These are phyloP conservation scores for Eustoma russellianum DNA, from an alignment of 257 asterid species.

Conservation along the genomic window DNA sequence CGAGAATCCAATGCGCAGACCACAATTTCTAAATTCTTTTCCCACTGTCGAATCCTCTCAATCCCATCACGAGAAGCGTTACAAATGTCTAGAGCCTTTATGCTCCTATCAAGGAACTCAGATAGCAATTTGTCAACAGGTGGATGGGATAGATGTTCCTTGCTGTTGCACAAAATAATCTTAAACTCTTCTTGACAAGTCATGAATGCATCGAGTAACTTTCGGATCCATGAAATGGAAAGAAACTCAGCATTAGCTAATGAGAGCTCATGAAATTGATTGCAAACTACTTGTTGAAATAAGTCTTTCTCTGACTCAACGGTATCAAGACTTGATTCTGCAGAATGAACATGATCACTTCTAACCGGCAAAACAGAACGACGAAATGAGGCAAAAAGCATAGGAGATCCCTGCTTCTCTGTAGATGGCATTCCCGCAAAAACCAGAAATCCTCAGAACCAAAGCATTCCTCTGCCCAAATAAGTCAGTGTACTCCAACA, in stretches of 20 bases:
- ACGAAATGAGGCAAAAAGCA: slow-evolving; percentile 77
- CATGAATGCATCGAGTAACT: slow-evolving; percentile 51
- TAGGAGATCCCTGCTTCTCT: slow-evolving; percentile 40
- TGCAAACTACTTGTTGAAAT: slow-evolving; percentile 47
- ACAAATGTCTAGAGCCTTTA: slow-evolving; percentile 82
- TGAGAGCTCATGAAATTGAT: slow-evolving; percentile 51
- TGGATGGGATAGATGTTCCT: slow-evolving; percentile 35
- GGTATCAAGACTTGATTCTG: slow-evolving; percentile 35
- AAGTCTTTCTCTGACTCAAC: slow-evolving; percentile 30
- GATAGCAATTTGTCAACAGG: slow-evolving; percentile 46
- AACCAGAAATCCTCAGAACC: slow-evolving; percentile 16
- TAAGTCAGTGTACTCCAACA: neutral
- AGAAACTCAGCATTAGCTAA: slow-evolving; percentile 50
- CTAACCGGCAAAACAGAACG: slow-evolving; percentile 55
- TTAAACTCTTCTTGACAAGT: slow-evolving; percentile 59
- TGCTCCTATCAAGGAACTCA: slow-evolving; percentile 63
- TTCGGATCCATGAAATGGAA: slow-evolving; percentile 68
- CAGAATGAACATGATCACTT: slow-evolving; percentile 52
- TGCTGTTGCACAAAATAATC: slow-evolving; percentile 30
- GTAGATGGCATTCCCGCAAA: slow-evolving; percentile 60
- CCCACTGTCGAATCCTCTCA: slow-evolving; percentile 72
- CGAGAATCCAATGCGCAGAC: slow-evolving; percentile 42
- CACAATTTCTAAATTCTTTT: slow-evolving; percentile 66
- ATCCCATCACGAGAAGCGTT: slow-evolving; percentile 84
- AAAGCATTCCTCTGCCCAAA: slow-evolving; percentile 9